phyloP scores from a whole-genome alignment of 1,284 basidiomycete species.

The Fistulinella cinereoalba region DNA sequence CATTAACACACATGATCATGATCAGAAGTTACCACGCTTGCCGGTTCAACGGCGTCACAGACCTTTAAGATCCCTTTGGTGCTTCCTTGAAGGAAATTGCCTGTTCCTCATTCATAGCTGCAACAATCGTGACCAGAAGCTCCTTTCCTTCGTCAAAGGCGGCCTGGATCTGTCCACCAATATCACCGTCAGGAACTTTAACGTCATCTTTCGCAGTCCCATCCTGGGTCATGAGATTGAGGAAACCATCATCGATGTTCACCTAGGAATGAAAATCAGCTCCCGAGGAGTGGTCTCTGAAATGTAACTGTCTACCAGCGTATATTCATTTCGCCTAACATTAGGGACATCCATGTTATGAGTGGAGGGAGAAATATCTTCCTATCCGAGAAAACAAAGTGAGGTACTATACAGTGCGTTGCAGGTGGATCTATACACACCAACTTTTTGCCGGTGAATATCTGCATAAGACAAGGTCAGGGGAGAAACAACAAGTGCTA shows the following conservation, averaged over 20 bases:
- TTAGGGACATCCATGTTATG: constrained; percentile 99
- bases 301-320: constrained; percentile 60
- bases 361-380: constrained; percentile 98
- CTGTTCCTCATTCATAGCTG: constrained; percentile 92
- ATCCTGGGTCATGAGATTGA: constrained; percentile 91
- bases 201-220: constrained; percentile 93
- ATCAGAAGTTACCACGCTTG: no score
- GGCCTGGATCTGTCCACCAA: constrained; percentile 73
- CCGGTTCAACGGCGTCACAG: no score
- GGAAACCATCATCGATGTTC: constrained; percentile 87
- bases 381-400: constrained; percentile 45
- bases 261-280: constrained; percentile 44
- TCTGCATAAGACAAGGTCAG: constrained; percentile 46
- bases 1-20: no score
- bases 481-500: constrained; percentile 6
- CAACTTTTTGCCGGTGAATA: constrained; percentile 95
- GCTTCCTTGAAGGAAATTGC: constrained; percentile 87
- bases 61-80: constrained; percentile 52
- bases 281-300: constrained; percentile 2
- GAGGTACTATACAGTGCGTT: neutral
- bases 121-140: constrained; percentile 83
- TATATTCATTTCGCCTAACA: constrained; percentile 88
- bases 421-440: constrained; percentile 30
- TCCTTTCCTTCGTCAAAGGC: constrained; percentile 90
- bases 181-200: constrained; percentile 83